These are phyloP conservation scores for Debaryomyces udenii DNA, from an alignment of 1,139 yeast species.

Conservation along the genomic window DNA sequence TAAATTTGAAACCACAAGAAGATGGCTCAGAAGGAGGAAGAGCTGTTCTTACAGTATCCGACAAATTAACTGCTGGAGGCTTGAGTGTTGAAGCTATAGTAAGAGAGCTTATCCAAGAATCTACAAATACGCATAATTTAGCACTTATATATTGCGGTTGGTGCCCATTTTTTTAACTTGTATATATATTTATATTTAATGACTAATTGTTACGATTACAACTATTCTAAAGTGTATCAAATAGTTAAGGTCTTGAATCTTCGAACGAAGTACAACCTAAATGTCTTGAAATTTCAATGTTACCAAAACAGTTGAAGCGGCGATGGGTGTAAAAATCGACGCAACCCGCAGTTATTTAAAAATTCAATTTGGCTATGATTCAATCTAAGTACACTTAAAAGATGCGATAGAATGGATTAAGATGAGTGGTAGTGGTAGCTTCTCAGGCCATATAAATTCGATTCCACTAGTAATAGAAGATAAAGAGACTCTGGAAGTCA, in stretches of 20 bases:
- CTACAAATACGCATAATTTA: conserved; percentile 66
- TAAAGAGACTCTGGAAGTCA: conserved; percentile 16
- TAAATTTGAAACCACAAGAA: conserved; percentile 36
- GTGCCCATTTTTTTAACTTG: conserved; percentile 58
- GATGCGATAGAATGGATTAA: no score
- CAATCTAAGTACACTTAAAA: no score
- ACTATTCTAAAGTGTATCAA: no score
- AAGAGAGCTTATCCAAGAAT: conserved; percentile 77
- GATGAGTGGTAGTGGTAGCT: neutral
- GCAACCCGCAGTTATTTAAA: no score
- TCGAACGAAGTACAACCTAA: no score
- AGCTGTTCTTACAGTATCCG: conserved; percentile 73
- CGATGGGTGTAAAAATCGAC: no score
- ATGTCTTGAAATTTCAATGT: no score
- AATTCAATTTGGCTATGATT: no score
- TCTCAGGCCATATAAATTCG: conserved; percentile 19
- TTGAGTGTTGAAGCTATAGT: conserved; percentile 85
- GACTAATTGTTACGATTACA: neutral
- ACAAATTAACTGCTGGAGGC: conserved; percentile 66
- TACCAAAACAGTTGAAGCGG: no score
- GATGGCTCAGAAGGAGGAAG: conserved; percentile 78
- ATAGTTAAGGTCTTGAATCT: no score
- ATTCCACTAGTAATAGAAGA: conserved; percentile 29
- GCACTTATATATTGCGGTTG: conserved; percentile 84
- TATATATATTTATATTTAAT: conserved; percentile 1